Evolutionary conservation across 495 filamentous ascomycete species (phyloP).

Genomic region (Staphylotrichum tortipilum): DNA sequence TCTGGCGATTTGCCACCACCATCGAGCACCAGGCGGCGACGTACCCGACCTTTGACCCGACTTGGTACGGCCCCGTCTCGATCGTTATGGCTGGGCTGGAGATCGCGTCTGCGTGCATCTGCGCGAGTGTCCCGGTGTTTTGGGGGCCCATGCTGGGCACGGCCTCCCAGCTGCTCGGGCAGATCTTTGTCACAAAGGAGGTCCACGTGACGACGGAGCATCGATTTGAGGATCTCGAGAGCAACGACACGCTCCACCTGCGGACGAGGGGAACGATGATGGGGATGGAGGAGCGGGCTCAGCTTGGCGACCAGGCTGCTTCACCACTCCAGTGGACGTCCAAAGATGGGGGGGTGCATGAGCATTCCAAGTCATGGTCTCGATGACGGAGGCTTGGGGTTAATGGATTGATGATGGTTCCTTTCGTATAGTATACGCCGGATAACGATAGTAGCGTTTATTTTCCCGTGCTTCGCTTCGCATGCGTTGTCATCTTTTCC

Average conservation of each 20-base stretch:
- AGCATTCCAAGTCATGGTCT: background rate
- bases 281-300: constrained; percentile 10
- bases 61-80: constrained; percentile 23
- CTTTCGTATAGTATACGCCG: too few relatives aligned
- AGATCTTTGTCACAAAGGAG: constrained; percentile 31
- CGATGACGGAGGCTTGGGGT: too few relatives aligned
- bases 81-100: constrained; percentile 24
- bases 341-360: background rate
- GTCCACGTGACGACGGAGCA: constrained; percentile 17
- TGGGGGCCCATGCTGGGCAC: constrained; percentile 17
- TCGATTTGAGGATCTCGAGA: constrained; percentile 6
- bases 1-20: constrained; percentile 26
- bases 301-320: background rate
- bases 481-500: too few relatives aligned
- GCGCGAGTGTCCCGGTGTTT: constrained; percentile 29
- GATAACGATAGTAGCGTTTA: too few relatives aligned
- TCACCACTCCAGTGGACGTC: background rate
- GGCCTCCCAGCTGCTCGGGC: constrained; percentile 11
- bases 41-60: constrained; percentile 24
- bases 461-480: too few relatives aligned
- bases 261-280: constrained; percentile 12
- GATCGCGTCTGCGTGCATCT: constrained; percentile 24
- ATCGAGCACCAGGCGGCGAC: constrained; percentile 19
- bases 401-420: too few relatives aligned
- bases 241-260: constrained; percentile 14